phyloP scores from a whole-genome alignment of 2,329 filamentous ascomycete genomes.

The Metarhizium humberi region DNA sequence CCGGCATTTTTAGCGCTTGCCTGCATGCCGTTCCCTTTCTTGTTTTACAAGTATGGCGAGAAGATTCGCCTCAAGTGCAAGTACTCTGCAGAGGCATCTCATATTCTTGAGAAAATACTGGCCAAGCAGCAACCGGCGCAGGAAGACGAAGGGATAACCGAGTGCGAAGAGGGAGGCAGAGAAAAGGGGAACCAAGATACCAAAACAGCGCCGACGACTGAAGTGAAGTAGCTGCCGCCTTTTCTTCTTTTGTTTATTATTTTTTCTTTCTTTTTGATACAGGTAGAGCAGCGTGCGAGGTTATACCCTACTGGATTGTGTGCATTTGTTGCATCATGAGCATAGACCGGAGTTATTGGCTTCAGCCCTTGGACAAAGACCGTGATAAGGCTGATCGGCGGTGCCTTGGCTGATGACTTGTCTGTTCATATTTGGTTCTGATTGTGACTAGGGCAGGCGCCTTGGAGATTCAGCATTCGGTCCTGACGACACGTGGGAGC shows the following conservation, averaged over 20 bases:
- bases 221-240: not conserved
- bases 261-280: not conserved
- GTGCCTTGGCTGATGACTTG: no score
- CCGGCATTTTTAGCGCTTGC: slow-evolving; percentile 65
- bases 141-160: slow-evolving; percentile 18
- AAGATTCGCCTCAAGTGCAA: slow-evolving; percentile 57
- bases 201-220: not conserved
- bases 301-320: not conserved
- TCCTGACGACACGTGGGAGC: no score
- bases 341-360: not conserved
- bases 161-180: slow-evolving; percentile 16
- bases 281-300: not conserved
- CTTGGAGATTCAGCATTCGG: no score
- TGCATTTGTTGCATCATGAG: not conserved
- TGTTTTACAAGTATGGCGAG: slow-evolving; percentile 65
- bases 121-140: slow-evolving; percentile 18
- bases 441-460: no score
- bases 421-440: no score
- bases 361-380: no score
- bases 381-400: no score
- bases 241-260: not conserved
- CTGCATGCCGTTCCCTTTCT: slow-evolving; percentile 65
- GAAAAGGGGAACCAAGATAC: slow-evolving; percentile 7
- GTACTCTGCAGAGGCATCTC: slow-evolving; percentile 58
- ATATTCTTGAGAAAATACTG: slow-evolving; percentile 41